Percentiles rank a stretch among this genome's conserved stretches.
These are phyloP conservation scores for Oleoguttula mirabilis DNA, from an alignment of 495 filamentous ascomycete genomes.

Conservation along the genomic window DNA sequence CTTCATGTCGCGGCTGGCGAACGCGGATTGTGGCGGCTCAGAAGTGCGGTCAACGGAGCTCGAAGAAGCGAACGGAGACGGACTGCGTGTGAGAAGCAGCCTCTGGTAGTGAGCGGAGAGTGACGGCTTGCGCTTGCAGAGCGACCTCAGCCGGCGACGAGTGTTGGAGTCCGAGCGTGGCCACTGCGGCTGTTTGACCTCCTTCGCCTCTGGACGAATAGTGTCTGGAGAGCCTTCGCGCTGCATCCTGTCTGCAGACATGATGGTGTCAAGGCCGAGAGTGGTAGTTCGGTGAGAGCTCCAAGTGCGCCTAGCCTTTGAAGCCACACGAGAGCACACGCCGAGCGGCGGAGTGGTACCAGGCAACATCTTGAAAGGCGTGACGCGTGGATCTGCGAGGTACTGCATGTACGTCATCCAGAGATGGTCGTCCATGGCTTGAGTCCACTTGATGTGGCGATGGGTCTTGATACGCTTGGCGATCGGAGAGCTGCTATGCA, in stretches of 20 bases:
- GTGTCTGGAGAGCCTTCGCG: conserved; percentile 32
- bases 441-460: conserved; percentile 51
- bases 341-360: conserved; percentile 79
- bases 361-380: conserved; percentile 82
- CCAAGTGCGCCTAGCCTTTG: conserved; percentile 79
- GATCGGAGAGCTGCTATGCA: conserved; percentile 10
- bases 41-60: conserved; percentile 25
- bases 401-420: conserved; percentile 87
- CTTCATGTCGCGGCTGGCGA: conserved; percentile 68
- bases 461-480: conserved; percentile 22
- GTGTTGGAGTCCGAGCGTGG: conserved; percentile 74
- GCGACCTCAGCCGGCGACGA: conserved; percentile 62
- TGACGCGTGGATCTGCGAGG: conserved; percentile 81
- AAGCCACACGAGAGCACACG: conserved; percentile 76
- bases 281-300: conserved; percentile 26
- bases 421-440: conserved; percentile 82
- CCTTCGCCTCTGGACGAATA: conserved; percentile 36
- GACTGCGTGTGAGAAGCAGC: conserved; percentile 59
- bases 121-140: conserved; percentile 66
- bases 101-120: conserved; percentile 56
- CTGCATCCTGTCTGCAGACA: conserved; percentile 16
- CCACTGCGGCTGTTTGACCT: conserved; percentile 42
- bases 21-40: conserved; percentile 25
- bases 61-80: conserved; percentile 53
- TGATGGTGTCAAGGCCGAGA: conserved; percentile 7